These are phyloP conservation scores for Phoenix roebelenii DNA, from an alignment of 176 grass and related monocot genomes.

Conservation along the genomic window DNA sequence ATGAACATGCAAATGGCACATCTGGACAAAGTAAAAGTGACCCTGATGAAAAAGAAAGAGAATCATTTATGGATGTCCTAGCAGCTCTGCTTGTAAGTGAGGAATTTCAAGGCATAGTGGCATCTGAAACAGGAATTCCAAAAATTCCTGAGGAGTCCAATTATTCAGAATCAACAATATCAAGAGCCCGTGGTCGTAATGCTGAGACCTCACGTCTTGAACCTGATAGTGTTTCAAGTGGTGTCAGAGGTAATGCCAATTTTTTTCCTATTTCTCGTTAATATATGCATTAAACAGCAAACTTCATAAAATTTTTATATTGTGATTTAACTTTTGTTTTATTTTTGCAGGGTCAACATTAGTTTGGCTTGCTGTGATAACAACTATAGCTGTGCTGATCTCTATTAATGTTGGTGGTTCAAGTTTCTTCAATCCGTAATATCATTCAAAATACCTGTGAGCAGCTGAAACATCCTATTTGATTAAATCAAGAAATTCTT, in stretches of 20 bases:
- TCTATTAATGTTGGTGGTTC: conserved; percentile 59
- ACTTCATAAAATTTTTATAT: no score
- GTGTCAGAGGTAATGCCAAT: conserved; percentile 31
- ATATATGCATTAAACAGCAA: no score
- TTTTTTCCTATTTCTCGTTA: background rate
- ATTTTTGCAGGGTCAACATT: conserved; percentile 47
- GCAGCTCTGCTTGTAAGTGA: conserved; percentile 88
- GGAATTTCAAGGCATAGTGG: conserved; percentile 95
- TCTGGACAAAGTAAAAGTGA: conserved; percentile 17
- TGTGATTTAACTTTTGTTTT: conserved; percentile 1
- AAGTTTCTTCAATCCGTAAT: conserved; percentile 76
- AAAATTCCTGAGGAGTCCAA: conserved; percentile 23
- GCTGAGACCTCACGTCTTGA: background rate
- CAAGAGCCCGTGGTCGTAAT: background rate
- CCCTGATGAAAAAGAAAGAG: conserved; percentile 46
- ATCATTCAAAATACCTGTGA: background rate
- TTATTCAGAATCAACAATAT: conserved; percentile 5
- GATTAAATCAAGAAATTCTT: conserved; percentile 11
- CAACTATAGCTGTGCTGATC: conserved; percentile 50
- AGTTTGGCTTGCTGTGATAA: conserved; percentile 71
- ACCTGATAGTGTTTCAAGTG: conserved; percentile 26
- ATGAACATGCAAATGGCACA: conserved; percentile 18
- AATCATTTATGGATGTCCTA: conserved; percentile 87
- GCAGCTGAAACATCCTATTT: background rate
- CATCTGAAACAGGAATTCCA: conserved; percentile 41